Evolutionary conservation across 768 basidiomycete species (phyloP).

Genomic region (Russula vinacea): DNA sequence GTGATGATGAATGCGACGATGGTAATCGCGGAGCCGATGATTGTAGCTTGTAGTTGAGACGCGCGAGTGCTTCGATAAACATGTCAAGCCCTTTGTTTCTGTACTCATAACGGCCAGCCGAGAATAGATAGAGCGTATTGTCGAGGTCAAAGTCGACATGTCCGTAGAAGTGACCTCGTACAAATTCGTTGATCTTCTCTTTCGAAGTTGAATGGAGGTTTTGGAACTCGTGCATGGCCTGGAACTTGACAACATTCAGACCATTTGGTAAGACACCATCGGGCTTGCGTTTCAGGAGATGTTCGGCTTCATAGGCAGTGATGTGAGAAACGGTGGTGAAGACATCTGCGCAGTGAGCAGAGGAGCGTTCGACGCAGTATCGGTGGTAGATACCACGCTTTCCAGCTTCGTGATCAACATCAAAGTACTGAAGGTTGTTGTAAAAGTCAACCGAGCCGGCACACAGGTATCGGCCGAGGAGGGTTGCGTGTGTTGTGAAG

Average conservation of each 20-base stretch:
- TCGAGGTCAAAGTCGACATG: constrained; percentile 96
- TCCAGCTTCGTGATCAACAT: constrained; percentile 98
- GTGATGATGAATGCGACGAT: constrained; percentile 99
- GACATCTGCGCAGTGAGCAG: constrained; percentile 94
- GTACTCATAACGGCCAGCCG: constrained; percentile 98
- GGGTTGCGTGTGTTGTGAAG: constrained; percentile 97
- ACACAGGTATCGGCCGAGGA: constrained; percentile 97
- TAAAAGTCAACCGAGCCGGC: constrained; percentile 99
- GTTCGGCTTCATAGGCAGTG: constrained; percentile 96
- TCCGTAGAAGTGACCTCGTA: constrained; percentile 97
- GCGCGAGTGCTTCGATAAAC: constrained; percentile 97
- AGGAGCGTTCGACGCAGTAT: constrained; percentile 95
- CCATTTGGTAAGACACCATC: constrained; percentile 98
- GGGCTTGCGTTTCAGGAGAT: constrained; percentile 93
- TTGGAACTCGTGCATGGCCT: constrained; percentile 99
- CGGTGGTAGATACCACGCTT: constrained; percentile 98
- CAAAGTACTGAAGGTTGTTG: constrained; percentile 99
- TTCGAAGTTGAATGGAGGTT: constrained; percentile 91
- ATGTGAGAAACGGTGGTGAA: constrained; percentile 99
- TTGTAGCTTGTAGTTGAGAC: constrained; percentile 66
- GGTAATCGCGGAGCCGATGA: constrained; percentile 68
- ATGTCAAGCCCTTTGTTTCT: constrained; percentile 99
- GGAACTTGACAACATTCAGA: constrained; percentile 97
- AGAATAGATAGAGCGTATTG: constrained; percentile 92
- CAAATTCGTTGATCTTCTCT: constrained; percentile 98